Evolutionary conservation across 169 alveolate genomes (phyloP), one percentile per base, ranked within the genome.

Genomic region (Cryptosporidium muris): DNA sequence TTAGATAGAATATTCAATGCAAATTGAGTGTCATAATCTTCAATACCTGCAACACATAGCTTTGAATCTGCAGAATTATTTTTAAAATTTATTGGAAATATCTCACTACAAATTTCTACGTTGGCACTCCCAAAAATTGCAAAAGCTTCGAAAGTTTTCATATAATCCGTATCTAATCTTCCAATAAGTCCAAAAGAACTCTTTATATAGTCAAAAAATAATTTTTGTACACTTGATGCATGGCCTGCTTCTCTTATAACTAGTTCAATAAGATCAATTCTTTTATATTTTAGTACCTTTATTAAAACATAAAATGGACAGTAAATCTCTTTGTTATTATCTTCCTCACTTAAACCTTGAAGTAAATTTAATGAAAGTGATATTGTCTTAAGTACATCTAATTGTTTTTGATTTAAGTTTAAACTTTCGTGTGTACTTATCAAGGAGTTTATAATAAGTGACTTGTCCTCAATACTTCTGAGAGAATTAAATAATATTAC

Each of bases 101-200:
- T 36, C 42, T 74, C n/a, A 16, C 16, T 11, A 14, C 85, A 74
- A 37, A n/a, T 54, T 11, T 74, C 34, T 7, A 54, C 6, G 25
- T 74, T 60, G n/a, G 85, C 85, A 38, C 60, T 66, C n/a, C 85
- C 85, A 74, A 74, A 74, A 58, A 74, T 58, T 34, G 37, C 9
- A 54, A 68, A 74, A 47, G 14, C 45, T 58, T 42, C 60, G 1
- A 74, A 58, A 43, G 42, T 56, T 45, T 38, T 51, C 4, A 11
- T 58, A 2, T 58, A 9, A 5, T 6, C 53, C 2, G 34, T 5
- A 2, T 74, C 49, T 11, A 40, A 40, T 25, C 54, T n/a, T 2
- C 14, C 62, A 56, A 56, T 8, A 14, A 74, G 12, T 34, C 85
- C 85, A 37, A 74, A 74, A 14, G 85, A 74, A 5, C 60, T 68